Percentiles rank a stretch among this genome's conserved stretches.
Conservation (phyloP, 352 stramenopile genomes). For the Globisporangium megalacanthum region DNA sequence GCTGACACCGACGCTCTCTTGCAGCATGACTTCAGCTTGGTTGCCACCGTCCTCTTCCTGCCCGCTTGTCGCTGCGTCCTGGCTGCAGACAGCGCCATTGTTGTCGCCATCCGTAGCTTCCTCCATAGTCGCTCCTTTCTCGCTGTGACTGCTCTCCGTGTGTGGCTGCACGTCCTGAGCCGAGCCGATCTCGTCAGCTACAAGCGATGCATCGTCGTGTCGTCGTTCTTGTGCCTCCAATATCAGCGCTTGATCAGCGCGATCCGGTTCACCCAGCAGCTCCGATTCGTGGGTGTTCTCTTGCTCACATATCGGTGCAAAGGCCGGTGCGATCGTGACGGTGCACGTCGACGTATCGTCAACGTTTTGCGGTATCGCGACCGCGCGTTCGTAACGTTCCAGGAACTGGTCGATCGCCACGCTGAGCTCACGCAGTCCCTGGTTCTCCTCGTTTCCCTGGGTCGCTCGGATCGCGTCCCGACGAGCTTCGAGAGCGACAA, state of each 20-base stretch:
- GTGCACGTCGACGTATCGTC: neutral
- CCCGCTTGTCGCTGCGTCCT: neutral
- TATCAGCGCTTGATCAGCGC: neutral
- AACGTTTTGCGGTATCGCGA: neutral
- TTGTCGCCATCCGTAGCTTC: neutral
- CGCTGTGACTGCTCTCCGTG: no score
- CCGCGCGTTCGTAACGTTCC: neutral
- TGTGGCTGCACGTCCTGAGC: no score
- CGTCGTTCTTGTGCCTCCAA: no score
- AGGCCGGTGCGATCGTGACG: conserved; percentile 5
- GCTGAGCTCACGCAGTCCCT: neutral
- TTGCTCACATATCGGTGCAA: neutral
- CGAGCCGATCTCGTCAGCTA: no score
- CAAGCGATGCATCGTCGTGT: no score
- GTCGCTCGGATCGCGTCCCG: neutral
- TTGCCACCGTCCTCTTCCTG: neutral
- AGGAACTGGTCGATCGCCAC: conserved; percentile 6
- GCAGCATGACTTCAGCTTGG: neutral
- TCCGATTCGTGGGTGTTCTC: neutral
- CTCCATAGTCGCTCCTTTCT: neutral
- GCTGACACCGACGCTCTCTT: neutral
- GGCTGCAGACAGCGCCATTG: neutral
- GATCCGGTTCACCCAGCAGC: neutral
- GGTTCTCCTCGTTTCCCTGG: neutral
- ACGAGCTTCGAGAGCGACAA: conserved; percentile 25